Conservation (phyloP, 148 eudicot genomes). For the Heliamphora exappendiculata region DNA sequence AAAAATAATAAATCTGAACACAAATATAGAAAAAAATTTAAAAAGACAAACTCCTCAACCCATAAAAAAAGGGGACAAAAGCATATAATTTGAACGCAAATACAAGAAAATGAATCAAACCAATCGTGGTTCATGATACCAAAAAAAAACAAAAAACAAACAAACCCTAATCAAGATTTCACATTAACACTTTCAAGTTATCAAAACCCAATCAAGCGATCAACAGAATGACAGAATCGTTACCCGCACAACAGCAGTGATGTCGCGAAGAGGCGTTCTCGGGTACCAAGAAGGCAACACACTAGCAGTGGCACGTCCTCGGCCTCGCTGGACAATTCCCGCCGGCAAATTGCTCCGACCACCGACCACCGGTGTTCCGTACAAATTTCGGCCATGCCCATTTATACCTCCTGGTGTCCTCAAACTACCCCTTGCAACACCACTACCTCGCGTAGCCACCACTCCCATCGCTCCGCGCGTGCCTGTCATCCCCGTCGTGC, state of each 20-base stretch:
- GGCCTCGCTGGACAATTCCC: constrained; percentile 23
- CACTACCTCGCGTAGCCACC: constrained; percentile 14
- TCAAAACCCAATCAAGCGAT: not conserved
- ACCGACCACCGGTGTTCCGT: constrained; percentile 12
- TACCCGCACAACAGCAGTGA: constrained; percentile 57
- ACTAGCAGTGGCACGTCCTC: constrained; percentile 21
- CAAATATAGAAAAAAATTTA: no score
- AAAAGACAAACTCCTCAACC: no score
- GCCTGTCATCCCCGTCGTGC: constrained; percentile 22
- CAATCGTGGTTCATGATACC: not conserved
- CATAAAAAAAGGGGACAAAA: not conserved
- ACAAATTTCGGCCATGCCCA: constrained; percentile 17
- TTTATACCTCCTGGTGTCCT: constrained; percentile 19
- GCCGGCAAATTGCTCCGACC: constrained; percentile 23
- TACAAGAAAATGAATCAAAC: not conserved
- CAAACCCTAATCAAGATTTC: not conserved
- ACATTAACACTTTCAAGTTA: not conserved
- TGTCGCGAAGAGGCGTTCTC: constrained; percentile 51
- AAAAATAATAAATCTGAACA: no score
- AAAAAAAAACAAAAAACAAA: no score
- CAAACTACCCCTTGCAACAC: constrained; percentile 15
- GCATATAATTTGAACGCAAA: not conserved
- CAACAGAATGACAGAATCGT: not conserved
- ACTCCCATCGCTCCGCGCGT: constrained; percentile 1
- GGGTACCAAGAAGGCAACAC: constrained; percentile 71